phyloP scores from a whole-genome alignment of 139 green algal species.

The Dunaliella primolecta region DNA sequence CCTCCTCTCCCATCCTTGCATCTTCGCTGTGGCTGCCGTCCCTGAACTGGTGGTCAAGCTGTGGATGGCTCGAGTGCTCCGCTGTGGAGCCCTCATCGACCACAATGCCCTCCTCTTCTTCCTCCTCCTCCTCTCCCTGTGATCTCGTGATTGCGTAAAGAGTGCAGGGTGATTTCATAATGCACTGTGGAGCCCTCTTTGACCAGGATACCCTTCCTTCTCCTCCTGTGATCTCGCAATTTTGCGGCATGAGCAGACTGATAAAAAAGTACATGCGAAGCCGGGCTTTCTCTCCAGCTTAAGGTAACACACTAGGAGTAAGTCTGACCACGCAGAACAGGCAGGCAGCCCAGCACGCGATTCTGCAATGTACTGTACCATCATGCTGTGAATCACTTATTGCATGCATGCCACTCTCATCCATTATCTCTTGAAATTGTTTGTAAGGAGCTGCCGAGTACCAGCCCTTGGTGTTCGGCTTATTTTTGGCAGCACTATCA shows the following conservation, averaged over 20 bases:
- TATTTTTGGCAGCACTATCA: too few species aligned
- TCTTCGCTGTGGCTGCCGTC: not conserved
- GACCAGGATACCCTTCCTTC: not conserved
- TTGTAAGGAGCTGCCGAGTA: too few species aligned
- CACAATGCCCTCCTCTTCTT: not conserved
- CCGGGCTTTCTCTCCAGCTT: too few species aligned
- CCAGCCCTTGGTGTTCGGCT: too few species aligned
- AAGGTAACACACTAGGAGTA: too few species aligned
- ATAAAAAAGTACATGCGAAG: not conserved
- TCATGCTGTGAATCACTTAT: not conserved
- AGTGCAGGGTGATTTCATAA: not conserved
- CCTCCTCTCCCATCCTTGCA: not conserved
- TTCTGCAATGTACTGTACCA: not conserved
- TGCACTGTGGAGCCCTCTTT: not conserved
- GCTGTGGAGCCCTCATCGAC: not conserved
- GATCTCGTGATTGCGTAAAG: not conserved
- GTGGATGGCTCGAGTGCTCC: not conserved
- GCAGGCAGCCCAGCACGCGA: not conserved
- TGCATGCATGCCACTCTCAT: not conserved
- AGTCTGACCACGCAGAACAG: not conserved
- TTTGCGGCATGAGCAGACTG: not conserved
- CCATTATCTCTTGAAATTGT: not conserved
- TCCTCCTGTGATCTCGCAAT: not conserved
- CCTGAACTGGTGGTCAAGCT: not conserved
- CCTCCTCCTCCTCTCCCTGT: not conserved